A percentile compares a stretch with the other conserved stretches of the same genome.
phyloP scores from a whole-genome alignment of 1,284 basidiomycete species.

The Inonotus obliquus region DNA sequence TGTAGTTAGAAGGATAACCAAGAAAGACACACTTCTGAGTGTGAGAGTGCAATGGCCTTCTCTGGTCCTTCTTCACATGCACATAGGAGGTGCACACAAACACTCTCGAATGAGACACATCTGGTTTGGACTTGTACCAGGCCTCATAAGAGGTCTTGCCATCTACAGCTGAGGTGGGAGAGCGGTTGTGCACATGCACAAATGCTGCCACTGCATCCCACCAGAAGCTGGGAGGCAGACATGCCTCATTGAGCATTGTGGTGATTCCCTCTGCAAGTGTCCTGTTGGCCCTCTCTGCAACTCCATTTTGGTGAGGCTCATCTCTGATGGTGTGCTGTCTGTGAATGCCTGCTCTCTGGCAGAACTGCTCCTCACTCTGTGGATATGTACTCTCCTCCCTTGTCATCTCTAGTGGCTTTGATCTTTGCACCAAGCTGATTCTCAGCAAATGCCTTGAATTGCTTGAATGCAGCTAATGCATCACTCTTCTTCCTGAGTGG shows the following conservation, averaged over 20 bases:
- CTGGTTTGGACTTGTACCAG: too few relatives aligned
- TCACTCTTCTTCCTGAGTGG: too few relatives aligned
- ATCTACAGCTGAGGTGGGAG: neutral
- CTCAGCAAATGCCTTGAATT: too few relatives aligned
- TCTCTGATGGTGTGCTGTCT: conserved; percentile 6
- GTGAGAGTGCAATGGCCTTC: neutral
- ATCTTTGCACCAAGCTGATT: conserved; percentile 17
- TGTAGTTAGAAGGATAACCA: neutral
- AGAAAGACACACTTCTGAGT: neutral
- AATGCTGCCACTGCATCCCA: too few relatives aligned
- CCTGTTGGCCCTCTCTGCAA: conserved; percentile 24
- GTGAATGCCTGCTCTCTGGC: neutral
- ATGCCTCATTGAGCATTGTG: neutral
- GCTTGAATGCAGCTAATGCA: too few relatives aligned
- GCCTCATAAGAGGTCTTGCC: too few relatives aligned
- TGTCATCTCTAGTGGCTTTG: conserved; percentile 26
- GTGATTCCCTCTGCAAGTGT: neutral
- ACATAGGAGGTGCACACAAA: too few relatives aligned
- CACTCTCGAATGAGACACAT: too few relatives aligned
- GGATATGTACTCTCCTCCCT: conserved; percentile 22
- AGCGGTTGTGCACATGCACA: neutral
- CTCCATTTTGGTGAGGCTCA: conserved; percentile 6
- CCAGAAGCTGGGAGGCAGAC: neutral
- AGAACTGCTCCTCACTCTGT: conserved; percentile 22
- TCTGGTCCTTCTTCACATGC: neutral